Percentiles rank a stretch among this genome's conserved stretches.
Conservation (phyloP, 805 yeast genomes). For the Cyberlindnera amylophila region DNA sequence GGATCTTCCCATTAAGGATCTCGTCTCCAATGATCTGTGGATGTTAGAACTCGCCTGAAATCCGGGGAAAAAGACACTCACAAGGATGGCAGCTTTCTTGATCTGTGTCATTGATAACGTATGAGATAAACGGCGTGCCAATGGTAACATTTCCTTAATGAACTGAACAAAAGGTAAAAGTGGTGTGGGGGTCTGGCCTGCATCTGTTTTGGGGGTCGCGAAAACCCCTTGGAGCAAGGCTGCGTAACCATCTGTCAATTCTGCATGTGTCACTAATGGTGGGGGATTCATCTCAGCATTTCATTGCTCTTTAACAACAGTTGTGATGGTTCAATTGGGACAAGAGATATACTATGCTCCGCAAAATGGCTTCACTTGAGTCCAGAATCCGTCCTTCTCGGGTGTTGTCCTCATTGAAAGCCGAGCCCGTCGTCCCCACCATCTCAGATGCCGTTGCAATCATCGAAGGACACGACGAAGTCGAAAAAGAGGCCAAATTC, state of each 20-base stretch:
- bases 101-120: neutral
- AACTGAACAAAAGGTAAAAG: no score
- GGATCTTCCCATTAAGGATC: conserved; percentile 78
- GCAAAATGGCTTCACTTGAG: neutral
- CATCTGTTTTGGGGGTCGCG: no score
- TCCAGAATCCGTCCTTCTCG: conserved; percentile 15
- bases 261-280: no score
- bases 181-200: no score
- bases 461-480: conserved; percentile 23
- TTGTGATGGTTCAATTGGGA: neutral
- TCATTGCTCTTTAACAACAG: no score
- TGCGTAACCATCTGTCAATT: no score
- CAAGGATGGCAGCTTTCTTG: neutral
- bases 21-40: conserved; percentile 71
- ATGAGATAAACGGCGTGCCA: no score
- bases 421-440: conserved; percentile 32
- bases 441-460: conserved; percentile 28
- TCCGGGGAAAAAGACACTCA: neutral
- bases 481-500: conserved; percentile 29
- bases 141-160: no score
- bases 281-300: no score
- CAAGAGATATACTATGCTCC: neutral
- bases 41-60: neutral
- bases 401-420: conserved; percentile 3
- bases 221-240: no score